These are phyloP conservation scores for Trapa incisa DNA, from an alignment of 345 rosid genomes.

Conservation along the genomic window DNA sequence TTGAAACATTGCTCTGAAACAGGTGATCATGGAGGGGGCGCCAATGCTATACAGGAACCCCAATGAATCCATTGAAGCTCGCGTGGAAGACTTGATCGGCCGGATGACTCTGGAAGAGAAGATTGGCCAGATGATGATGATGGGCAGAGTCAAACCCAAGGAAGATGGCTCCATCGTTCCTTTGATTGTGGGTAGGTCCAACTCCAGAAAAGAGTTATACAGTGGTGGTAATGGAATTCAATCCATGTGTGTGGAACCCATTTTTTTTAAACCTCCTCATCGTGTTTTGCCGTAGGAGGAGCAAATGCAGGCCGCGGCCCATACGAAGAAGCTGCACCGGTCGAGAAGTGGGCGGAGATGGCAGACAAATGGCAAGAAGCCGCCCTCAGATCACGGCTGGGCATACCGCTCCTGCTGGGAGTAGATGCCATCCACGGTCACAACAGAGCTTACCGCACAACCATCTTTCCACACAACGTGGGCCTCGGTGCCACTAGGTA, in stretches of 20 bases:
- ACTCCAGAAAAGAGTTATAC: too few species aligned
- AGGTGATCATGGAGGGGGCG: too few species aligned
- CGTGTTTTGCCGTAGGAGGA: neutral
- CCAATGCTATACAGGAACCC: conserved; percentile 20
- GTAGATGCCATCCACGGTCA: neutral
- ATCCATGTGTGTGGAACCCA: too few species aligned
- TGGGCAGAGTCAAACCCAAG: too few species aligned
- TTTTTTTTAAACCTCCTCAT: too few species aligned
- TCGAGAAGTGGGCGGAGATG: conserved; percentile 23
- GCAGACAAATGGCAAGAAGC: conserved; percentile 31
- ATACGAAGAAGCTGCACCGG: conserved; percentile 14
- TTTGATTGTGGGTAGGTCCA: too few species aligned
- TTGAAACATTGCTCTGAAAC: too few species aligned
- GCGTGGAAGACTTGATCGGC: conserved; percentile 26
- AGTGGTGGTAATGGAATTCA: too few species aligned
- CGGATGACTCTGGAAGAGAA: conserved; percentile 29
- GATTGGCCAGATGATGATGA: conserved; percentile 23
- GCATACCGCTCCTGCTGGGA: conserved; percentile 40
- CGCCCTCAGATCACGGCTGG: conserved; percentile 47
- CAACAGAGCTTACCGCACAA: neutral
- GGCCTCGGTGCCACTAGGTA: conserved; percentile 54
- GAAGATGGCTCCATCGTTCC: too few species aligned
- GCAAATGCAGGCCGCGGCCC: too few species aligned
- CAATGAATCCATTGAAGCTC: conserved; percentile 13
- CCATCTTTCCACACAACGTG: conserved; percentile 29